Conservation (phyloP, 768 basidiomycete species). For the Boletus insuetus region DNA sequence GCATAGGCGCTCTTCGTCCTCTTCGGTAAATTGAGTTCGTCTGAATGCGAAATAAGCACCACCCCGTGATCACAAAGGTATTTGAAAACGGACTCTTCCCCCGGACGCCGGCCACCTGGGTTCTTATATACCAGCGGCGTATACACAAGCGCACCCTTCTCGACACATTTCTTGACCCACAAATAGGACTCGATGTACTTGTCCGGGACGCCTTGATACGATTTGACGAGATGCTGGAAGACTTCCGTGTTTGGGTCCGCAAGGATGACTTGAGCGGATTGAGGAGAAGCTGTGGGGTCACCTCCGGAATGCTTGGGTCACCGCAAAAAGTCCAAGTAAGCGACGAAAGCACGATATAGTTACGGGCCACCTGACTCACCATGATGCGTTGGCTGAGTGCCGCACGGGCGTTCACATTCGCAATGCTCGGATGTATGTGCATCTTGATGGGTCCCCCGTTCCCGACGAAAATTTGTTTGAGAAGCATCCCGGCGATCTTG, state of each 20-base stretch:
- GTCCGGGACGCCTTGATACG: conserved; percentile 62
- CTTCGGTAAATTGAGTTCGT: conserved; percentile 73
- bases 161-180: conserved; percentile 84
- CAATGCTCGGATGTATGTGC: conserved; percentile 80
- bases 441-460: conserved; percentile 64
- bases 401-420: conserved; percentile 69
- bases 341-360: neutral
- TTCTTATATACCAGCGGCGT: conserved; percentile 83
- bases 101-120: conserved; percentile 75
- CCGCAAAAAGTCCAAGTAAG: neutral
- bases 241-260: conserved; percentile 79
- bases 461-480: conserved; percentile 76
- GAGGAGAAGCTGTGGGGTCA: conserved; percentile 66
- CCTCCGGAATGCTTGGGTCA: conserved; percentile 71
- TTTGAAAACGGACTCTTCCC: conserved; percentile 62
- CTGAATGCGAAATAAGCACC: conserved; percentile 35
- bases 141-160: conserved; percentile 59
- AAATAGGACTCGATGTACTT: conserved; percentile 80
- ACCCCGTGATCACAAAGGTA: neutral
- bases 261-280: conserved; percentile 71
- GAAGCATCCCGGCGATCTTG: conserved; percentile 67
- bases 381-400: conserved; percentile 68
- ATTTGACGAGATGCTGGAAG: conserved; percentile 70
- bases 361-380: conserved; percentile 37
- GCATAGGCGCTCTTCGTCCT: conserved; percentile 73